Evolutionary conservation across 108 stramenopile species (phyloP), one percentile per base, ranked within the genome.

Genomic region (Phaeodactylum tricornutum): DNA sequence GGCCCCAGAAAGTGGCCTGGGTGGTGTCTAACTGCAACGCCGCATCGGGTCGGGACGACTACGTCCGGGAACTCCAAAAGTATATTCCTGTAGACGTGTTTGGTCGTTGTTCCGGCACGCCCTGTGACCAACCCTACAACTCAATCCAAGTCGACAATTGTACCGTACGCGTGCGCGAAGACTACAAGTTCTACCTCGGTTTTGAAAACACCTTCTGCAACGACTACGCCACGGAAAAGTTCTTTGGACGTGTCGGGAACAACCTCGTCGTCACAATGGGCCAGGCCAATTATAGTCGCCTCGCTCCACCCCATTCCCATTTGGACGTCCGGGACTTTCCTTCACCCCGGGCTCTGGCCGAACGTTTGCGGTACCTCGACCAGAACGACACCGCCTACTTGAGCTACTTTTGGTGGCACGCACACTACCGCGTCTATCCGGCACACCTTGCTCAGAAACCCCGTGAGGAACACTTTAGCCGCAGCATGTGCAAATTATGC

Each of bases 141-240:
- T 27, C 12, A 17, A 39, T 24, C 6, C 15, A 11, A 21, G 15
- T 45, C 14, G 55, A 46, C 42, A 56, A 51, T 34, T 62, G 61
- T 25, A 54, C 61, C 11, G 7, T 2, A 3, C 32, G 22, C 11
- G 56, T 65, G 28, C 31, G 47, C 31, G 24, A 39, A 24, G 38
- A 65, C 19, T 65, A 51, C 49, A 65, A 65, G 30, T 65, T 65
- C 33, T 65, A 65, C 40, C 34, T 65, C 35, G 41, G 54, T 3
- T 57, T 65, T 47, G 64, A 65, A 42, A 65, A 65, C 39, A 15
- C 38, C 35, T 57, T 65, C 25, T 57, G 56, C 25, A 43, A 53
- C 3, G 64, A 65, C 37, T 65, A 65, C 30, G 64, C 52, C 17
- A 65, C 64, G 12, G 64, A 65, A 47, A 65, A 65, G 26, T 65